Evolutionary conservation across 805 yeast genomes (phyloP), one percentile per base, ranked within the genome.

Genomic region (Monosporozyma aerobia): DNA sequence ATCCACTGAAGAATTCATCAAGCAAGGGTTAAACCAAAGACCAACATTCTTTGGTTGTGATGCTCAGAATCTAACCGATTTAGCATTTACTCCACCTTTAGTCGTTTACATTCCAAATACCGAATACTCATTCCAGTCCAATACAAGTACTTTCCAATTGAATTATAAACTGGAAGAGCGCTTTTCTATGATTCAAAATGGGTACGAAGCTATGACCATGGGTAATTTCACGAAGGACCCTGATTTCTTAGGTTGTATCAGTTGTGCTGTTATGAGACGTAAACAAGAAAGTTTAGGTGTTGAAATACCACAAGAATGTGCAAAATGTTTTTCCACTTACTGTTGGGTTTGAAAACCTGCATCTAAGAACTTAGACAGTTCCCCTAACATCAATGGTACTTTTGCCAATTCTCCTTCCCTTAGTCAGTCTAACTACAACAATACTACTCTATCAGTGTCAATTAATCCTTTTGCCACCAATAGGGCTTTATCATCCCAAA

Each of bases 31-130:
- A 56, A 83, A 87, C n/a, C 73, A 82, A 6, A 77, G 71, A 54
- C 96, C 96, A 50, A 75, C 85, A 0, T 88, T 89, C 71, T 89
- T 89, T 65, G 96, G 96, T 35, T 88, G 96, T 69, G 78, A 85
- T 63, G 76, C 87, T 3, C 57, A 69, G 1, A 84, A 86, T 62
- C 70, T 83, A 63, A 80, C 90, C 6, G 71, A 67, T n/a, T 72
- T 83, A 54, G 63, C 73, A 44, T 71, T 74, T 25, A 72, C 74
- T 43, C 90, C 90, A 32, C 96, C 96, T 2, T 73, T 88, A 53
- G 75, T 89, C 43, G 80, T 89, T n/a, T 87, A 85, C 62, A 74
- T 80, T 53, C 90, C 95, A 47, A 89, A 88, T 65, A 68, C 82
- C 52, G 86, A 87, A 40, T 82, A 78, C 65, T 73, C 83, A 27